Conservation (phyloP, 2,329 filamentous ascomycete genomes). For the Pseudopithomyces chartarum region DNA sequence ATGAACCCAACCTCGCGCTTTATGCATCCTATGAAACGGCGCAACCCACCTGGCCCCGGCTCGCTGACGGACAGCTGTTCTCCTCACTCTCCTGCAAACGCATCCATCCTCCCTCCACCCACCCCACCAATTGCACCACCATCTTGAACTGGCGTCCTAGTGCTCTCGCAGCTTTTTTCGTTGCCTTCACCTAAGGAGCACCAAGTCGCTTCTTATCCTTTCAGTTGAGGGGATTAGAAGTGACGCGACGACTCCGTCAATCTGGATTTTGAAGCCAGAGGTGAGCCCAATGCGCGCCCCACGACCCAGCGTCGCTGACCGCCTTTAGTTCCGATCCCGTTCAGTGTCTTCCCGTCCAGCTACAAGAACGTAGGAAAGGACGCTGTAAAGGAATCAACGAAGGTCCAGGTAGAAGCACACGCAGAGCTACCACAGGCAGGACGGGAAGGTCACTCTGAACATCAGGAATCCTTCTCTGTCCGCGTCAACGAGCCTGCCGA, state of each 20-base stretch:
- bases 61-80: conserved; percentile 40
- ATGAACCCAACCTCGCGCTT: conserved; percentile 17
- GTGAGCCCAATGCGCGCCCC: conserved; percentile 53
- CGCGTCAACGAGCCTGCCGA: conserved; percentile 51
- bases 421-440: conserved; percentile 85
- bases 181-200: conserved; percentile 45
- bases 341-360: conserved; percentile 99
- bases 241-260: conserved; percentile 82
- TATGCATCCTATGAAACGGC: conserved; percentile 23
- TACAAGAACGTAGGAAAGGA: conserved; percentile 71
- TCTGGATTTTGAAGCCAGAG: conserved; percentile 99
- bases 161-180: conserved; percentile 17
- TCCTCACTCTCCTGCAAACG: conserved; percentile 33
- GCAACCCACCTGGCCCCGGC: conserved; percentile 28
- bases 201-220: conserved; percentile 68
- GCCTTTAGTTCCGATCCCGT: conserved; percentile 74
- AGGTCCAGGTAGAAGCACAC: conserved; percentile 78
- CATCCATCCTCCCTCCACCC: conserved; percentile 42
- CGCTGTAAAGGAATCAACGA: conserved; percentile 66
- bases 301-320: conserved; percentile 17
- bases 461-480: conserved; percentile 56
- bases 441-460: conserved; percentile 96
- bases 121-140: conserved; percentile 45
- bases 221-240: conserved; percentile 72
- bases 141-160: conserved; percentile 39